Base-by-base conservation (phyloP, 352 stramenopile species). In the Globisporangium okanoganense region DNA sequence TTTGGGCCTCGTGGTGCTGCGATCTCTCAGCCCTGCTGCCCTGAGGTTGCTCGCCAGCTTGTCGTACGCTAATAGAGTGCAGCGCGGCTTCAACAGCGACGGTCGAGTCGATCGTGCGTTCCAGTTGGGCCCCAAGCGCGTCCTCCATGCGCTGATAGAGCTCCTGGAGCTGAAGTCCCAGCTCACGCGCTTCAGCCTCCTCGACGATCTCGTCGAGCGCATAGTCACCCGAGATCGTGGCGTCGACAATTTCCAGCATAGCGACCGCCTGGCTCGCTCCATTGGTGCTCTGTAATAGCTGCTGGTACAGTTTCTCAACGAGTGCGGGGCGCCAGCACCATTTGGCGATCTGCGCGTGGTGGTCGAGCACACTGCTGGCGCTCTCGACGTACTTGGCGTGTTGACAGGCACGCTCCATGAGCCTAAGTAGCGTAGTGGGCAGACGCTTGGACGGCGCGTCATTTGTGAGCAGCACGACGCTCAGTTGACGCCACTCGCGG, bases 401-500 rank as follows among this genome's bases (percentile, higher is more conserved):
- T 0, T 60, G 53, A 6, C 71, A 76, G 5, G 77, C 79, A 13
- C 67, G 67, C 56, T 89, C 73, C 58, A 89, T 73, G 22, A 69
- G 65, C 5, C 18, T 22, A 41, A 63, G 61, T 5, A 87, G 51
- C 0, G 63, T 16, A 3, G 71, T 31, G 1, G 62, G 64, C 0
- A 78, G 24, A 29, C 64, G 49, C 16, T 10, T 22, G 36, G 38
- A 25, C 12, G 27, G 20, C 49, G 13, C 35, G 40, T 24, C 40
- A 22, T 10, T 63, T 2, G 55, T 58, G 10, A 65, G 58, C 22
- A 74, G 43, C 18, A 72, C 25, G 8, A 89, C 59, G 40, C 75
- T 85, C 4, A 83, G 60, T 58, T 89, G 79, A 7, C 77, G 70
- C 79, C 79, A 89, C 65, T 89, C 75, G n/a, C 79, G 77, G 2